Evolutionary conservation across 1,284 basidiomycete species (phyloP).

Genomic region (Hypsizygus ulmarius): DNA sequence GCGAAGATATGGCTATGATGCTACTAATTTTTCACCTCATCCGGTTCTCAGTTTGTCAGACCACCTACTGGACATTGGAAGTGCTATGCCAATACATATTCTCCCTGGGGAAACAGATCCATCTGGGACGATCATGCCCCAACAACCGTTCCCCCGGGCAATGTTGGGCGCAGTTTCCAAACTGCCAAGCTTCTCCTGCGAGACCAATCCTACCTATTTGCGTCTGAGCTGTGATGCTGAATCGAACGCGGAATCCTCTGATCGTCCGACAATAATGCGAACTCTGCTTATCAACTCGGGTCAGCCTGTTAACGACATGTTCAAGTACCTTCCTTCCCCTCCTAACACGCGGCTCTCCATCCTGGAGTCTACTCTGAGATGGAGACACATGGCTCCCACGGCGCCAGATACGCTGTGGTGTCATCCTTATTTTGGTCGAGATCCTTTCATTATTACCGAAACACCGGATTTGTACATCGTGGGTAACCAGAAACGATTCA

Average conservation of each 20-base stretch:
- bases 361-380: conserved; percentile 79
- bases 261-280: conserved; percentile 31
- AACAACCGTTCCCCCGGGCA: conserved; percentile 89
- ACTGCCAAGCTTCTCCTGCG: conserved; percentile 68
- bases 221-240: conserved; percentile 39
- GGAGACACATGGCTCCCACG: conserved; percentile 96
- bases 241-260: conserved; percentile 21
- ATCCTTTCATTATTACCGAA: conserved; percentile 86
- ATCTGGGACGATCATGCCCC: conserved; percentile 85
- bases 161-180: conserved; percentile 80
- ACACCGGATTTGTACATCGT: conserved; percentile 90
- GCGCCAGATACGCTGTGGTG: conserved; percentile 99
- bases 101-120: conserved; percentile 89
- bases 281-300: conserved; percentile 84
- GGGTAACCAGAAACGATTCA: conserved; percentile 89
- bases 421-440: conserved; percentile 85
- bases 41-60: conserved; percentile 72
- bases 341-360: conserved; percentile 70
- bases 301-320: conserved; percentile 93
- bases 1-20: conserved; percentile 61
- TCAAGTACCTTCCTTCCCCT: conserved; percentile 81
- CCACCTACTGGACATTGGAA: conserved; percentile 71
- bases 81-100: conserved; percentile 76
- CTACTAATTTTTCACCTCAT: conserved; percentile 66
- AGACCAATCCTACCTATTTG: conserved; percentile 92